These are phyloP conservation scores for Ganoderma meredithae DNA, from an alignment of 1,284 basidiomycete genomes.

Conservation along the genomic window DNA sequence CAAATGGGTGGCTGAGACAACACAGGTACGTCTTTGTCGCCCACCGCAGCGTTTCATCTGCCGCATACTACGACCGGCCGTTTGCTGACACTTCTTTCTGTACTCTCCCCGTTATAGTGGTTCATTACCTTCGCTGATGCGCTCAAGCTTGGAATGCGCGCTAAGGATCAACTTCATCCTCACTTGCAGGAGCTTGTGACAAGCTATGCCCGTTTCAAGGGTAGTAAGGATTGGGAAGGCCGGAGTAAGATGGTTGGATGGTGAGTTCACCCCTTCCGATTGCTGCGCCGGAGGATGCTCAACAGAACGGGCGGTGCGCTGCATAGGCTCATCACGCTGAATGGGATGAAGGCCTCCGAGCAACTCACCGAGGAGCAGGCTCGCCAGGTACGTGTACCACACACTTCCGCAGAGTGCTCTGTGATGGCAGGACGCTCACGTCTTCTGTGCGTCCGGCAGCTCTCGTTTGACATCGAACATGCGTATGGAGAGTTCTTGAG, in stretches of 20 bases:
- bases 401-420: no score
- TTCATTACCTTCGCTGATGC: slow-evolving; percentile 99
- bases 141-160: slow-evolving; percentile 88
- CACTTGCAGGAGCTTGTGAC: slow-evolving; percentile 94
- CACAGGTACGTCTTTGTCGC: slow-evolving; percentile 68
- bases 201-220: slow-evolving; percentile 91
- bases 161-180: slow-evolving; percentile 97
- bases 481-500: slow-evolving; percentile 97
- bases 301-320: not conserved
- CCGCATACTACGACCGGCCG: not conserved
- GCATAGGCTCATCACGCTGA: slow-evolving; percentile 91
- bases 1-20: slow-evolving; percentile 99
- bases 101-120: slow-evolving; percentile 55
- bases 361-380: slow-evolving; percentile 97
- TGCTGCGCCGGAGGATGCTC: not conserved
- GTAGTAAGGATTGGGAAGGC: slow-evolving; percentile 94
- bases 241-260: slow-evolving; percentile 93
- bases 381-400: slow-evolving; percentile 68
- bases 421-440: not conserved
- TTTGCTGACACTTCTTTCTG: not conserved
- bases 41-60: not conserved
- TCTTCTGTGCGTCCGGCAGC: slow-evolving; percentile 50
- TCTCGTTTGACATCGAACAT: slow-evolving; percentile 96
- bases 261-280: slow-evolving; percentile 51
- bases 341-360: slow-evolving; percentile 97